Evolutionary conservation across 208 protist species (phyloP), one percentile per base, ranked within the genome.

Genomic region (Trypanosoma melophagium): DNA sequence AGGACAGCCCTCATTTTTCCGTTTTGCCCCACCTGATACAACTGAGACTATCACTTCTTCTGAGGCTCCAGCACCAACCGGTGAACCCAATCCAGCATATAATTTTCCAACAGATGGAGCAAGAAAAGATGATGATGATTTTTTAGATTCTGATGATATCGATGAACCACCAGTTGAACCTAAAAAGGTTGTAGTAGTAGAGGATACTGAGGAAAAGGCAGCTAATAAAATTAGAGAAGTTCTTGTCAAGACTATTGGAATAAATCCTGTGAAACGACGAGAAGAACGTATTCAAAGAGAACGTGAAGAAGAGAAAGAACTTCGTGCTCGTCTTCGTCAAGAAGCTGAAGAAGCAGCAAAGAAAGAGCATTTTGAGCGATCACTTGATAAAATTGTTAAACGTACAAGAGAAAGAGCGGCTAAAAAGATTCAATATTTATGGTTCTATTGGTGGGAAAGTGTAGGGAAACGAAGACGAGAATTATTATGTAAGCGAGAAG

Each of bases 401-500:
- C 86, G 86, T 49, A 87, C 81, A 7, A 60, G 69, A 21, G 40
- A 70, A 13, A 74, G 74, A 16, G 86, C 84, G 2, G 90, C 86
- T 0, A 24, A 9, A 5, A 60, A 31, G 1, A 84, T 95, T 44
- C 90, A 95, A 62, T 66, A 59, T 10, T 35, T 28, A 47, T 95
- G 90, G 87, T 62, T 17, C 17, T 69, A 64, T 49, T 95, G 90
- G 90, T 95, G 90, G 87, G 51, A 28, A 10, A 53, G 69, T 7
- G 55, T 88, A 2, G 90, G 90, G 10, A 66, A 66, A 40, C 63
- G 77, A 3, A 80, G 81, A 0, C 79, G 83, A 9, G 72, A 79
- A 47, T 66, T 80, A 14, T 72, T 84, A 63, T 51, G 68, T 55
- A 74, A 71, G n/a, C 81, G 80, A 9, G 64, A 70, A 8, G 78